Evolutionary conservation across 2,329 filamentous ascomycete genomes (phyloP), one percentile per base, ranked within the genome.

Genomic region (Exophiala viscosa): DNA sequence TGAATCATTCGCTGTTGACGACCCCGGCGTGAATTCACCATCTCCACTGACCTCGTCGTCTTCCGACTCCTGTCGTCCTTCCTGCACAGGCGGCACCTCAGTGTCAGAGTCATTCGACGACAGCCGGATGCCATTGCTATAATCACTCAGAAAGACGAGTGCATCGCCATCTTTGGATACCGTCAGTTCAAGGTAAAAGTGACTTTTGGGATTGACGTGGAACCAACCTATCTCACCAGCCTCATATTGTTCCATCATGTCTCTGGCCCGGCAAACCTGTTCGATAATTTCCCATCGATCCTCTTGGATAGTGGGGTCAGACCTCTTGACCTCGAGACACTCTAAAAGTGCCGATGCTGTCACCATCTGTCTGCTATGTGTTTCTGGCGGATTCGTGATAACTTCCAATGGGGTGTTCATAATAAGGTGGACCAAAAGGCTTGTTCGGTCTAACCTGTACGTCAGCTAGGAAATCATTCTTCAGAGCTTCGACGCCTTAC

Each of bases 401-500:
- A 59, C 46, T 18, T 23, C 31, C 33, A 60, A 58, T 5, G 59
- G 61, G 10, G 61, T 63, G 18, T 56, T 44, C 48, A 58, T 57
- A 18, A 64, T 52, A 10, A 64, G 53, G 40, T 64, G 62, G 3
- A 59, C 54, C 17, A 64, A 41, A 1, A 67, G 58, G 11, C 50
- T 51, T 5, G 62, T 55, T 36, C 65, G 58, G 32, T 62, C 65
- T 67, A 36, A n/a, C 23, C 23, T 28, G 23, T 28, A 28, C 5
- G 23, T 28, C 23, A 28, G 23, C 23, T 28, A 31, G 15, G 13
- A 5, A n/a, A 36, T 31, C n/a, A 7, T 17, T 45, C 1, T 52
- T 20, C 43, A 23, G 15, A 13, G 9, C 23, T 28, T 34, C 2
- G n/a, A 6, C 33, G 11, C 62, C 73, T 58, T 67, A 77, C 74